Conservation (phyloP, 169 alveolate species). For the Theileria annulata region DNA sequence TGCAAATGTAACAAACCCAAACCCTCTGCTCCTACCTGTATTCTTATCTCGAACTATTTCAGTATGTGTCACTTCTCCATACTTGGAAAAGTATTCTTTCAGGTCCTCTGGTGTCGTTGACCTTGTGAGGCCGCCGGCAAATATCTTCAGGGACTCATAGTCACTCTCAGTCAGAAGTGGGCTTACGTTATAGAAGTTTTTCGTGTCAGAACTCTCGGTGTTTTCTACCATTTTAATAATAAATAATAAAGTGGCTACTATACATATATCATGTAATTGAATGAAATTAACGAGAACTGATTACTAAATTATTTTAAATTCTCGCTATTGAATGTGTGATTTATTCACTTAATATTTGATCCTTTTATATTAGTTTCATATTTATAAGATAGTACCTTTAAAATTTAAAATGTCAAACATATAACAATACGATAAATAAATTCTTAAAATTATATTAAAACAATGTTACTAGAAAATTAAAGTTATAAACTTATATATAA, state of each 20-base stretch:
- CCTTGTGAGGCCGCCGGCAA: constrained; percentile 76
- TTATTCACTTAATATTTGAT: background rate
- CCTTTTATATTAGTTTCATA: background rate
- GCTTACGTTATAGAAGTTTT: background rate
- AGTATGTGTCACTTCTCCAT: constrained; percentile 73
- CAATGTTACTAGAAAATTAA: background rate
- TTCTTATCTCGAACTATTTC: constrained; percentile 72
- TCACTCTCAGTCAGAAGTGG: constrained; percentile 40
- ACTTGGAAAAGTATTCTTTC: constrained; percentile 66
- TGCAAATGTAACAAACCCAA: constrained; percentile 88
- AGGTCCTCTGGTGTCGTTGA: constrained; percentile 71
- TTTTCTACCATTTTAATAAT: constrained; percentile 10
- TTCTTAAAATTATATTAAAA: background rate
- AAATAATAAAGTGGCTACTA: background rate
- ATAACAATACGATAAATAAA: background rate
- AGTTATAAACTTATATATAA: background rate
- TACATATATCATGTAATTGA: constrained; percentile 11
- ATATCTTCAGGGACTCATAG: constrained; percentile 68
- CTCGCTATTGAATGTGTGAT: constrained; percentile 3
- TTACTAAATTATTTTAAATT: background rate
- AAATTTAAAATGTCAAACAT: constrained; percentile 7
- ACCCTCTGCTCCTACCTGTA: constrained; percentile 90
- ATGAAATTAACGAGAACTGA: constrained; percentile 16
- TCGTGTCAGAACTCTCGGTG: background rate
- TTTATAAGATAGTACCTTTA: background rate